phyloP scores from a whole-genome alignment of 805 yeast genomes.

The Saturnispora sanitii region DNA sequence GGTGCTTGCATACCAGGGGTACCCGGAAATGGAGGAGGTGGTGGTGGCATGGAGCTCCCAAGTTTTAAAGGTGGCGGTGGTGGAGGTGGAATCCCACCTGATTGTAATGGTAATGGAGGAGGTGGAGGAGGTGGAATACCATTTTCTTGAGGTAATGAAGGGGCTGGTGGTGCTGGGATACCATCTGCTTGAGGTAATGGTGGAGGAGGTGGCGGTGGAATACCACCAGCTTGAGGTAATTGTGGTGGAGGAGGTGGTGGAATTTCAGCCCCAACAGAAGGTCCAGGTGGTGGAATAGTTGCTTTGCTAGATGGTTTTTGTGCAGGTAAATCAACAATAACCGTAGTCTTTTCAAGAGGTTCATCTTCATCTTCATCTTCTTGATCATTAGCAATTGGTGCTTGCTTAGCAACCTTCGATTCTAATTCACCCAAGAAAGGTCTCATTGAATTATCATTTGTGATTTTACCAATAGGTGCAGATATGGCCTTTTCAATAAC shows the following conservation, averaged over 20 bases:
- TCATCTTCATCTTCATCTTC: not conserved
- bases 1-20: conserved; percentile 22
- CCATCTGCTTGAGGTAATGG: conserved; percentile 8
- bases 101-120: conserved; percentile 24
- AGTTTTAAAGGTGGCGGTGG: too few relatives aligned
- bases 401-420: conserved; percentile 36
- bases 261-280: not conserved
- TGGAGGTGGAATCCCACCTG: conserved; percentile 22
- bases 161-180: conserved; percentile 14
- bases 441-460: conserved; percentile 19
- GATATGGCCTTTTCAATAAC: not conserved
- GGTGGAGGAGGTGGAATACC: conserved; percentile 21
- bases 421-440: conserved; percentile 45
- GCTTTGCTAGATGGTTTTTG: too few relatives aligned
- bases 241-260: conserved; percentile 7
- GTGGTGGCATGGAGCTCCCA: too few relatives aligned
- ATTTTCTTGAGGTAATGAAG: conserved; percentile 18
- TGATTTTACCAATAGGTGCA: not conserved
- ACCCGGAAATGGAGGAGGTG: conserved; percentile 15
- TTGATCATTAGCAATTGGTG: conserved; percentile 23
- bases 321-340: not conserved
- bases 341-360: not conserved
- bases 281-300: not conserved
- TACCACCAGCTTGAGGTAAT: conserved; percentile 16
- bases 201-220: conserved; percentile 16